These are phyloP conservation scores for Moniliella sp. DNA, from an alignment of 1,284 basidiomycete genomes.

Conservation along the genomic window DNA sequence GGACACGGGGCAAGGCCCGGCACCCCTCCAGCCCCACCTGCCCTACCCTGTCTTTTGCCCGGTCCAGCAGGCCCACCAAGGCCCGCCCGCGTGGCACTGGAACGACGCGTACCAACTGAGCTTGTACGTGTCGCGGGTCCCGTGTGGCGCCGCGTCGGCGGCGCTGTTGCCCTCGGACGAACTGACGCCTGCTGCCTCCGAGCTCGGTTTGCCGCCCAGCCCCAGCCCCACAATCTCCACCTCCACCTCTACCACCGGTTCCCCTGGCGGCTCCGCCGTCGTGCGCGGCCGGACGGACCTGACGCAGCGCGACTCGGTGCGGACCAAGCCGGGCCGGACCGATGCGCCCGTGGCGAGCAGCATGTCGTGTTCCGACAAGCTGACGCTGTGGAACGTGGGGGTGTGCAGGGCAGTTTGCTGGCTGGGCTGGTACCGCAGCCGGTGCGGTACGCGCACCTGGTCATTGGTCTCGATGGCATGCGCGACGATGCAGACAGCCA, in stretches of 20 bases:
- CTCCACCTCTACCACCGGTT: no score
- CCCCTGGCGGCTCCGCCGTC: neutral
- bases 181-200: neutral
- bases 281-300: neutral
- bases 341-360: constrained; percentile 12
- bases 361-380: constrained; percentile 20
- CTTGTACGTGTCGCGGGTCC: neutral
- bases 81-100: no score
- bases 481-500: no score
- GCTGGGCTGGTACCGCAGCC: constrained; percentile 6
- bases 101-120: neutral
- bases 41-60: neutral
- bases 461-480: neutral
- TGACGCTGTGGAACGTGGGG: constrained; percentile 12
- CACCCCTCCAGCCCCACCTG: neutral
- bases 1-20: constrained; percentile 16
- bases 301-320: neutral
- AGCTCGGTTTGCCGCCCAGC: no score
- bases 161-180: neutral
- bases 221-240: no score
- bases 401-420: constrained; percentile 14
- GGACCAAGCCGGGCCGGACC: constrained; percentile 4
- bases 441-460: constrained; percentile 4
- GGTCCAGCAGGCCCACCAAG: neutral
- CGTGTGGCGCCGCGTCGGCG: neutral